Evolutionary conservation across 352 stramenopile genomes (phyloP).

Genomic region (Globisporangium heterothallicum): DNA sequence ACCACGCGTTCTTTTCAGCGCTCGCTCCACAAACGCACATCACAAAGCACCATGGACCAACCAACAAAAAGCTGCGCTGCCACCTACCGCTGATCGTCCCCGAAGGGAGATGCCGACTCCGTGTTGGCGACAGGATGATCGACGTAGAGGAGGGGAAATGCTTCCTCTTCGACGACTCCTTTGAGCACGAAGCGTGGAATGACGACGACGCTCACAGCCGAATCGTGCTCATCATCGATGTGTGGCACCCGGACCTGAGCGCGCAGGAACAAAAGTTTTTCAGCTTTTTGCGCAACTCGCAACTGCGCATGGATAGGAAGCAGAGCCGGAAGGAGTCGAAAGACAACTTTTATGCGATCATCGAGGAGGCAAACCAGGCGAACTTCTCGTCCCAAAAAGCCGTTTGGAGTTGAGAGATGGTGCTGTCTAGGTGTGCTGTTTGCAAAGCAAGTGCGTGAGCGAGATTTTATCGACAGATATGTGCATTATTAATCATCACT

Average conservation of each 20-base stretch:
- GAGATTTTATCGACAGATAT: background rate
- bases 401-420: constrained; percentile 11
- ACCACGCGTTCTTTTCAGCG: constrained; percentile 87
- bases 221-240: constrained; percentile 92
- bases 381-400: background rate
- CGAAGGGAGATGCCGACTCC: constrained; percentile 44
- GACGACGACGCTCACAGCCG: constrained; percentile 67
- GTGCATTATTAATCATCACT: background rate
- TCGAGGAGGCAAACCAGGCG: constrained; percentile 40
- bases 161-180: constrained; percentile 98
- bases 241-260: constrained; percentile 94
- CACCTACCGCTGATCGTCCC: constrained; percentile 86
- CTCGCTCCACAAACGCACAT: constrained; percentile 77
- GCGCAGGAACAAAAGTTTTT: constrained; percentile 88
- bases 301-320: constrained; percentile 55
- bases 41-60: constrained; percentile 80
- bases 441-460: background rate
- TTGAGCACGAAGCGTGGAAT: constrained; percentile 99
- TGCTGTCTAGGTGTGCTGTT: too few species aligned
- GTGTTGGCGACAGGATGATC: constrained; percentile 64
- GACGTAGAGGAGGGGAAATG: constrained; percentile 85
- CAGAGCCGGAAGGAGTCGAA: constrained; percentile 21
- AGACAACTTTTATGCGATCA: constrained; percentile 76
- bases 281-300: constrained; percentile 60
- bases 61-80: constrained; percentile 90